phyloP scores from a whole-genome alignment of 352 stramenopile genomes.

The Globisporangium yorkense region DNA sequence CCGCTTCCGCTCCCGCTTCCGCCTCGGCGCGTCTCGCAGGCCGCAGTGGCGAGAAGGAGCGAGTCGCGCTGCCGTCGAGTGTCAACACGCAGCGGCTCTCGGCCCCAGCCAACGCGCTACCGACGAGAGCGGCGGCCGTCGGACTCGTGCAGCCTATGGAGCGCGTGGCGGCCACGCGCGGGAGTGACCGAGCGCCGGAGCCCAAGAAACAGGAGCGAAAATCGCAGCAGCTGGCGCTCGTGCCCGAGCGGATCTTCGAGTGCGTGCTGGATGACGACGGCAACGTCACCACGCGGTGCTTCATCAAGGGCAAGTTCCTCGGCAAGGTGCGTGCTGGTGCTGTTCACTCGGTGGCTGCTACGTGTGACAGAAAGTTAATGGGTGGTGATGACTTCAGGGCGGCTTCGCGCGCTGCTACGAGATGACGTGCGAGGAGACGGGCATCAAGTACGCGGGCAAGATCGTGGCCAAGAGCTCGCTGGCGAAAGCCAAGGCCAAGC shows the following conservation, averaged over 20 bases:
- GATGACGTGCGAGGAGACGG: constrained; percentile 90
- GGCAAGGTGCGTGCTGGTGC: constrained; percentile 74
- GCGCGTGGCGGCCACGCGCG: neutral
- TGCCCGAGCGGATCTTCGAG: constrained; percentile 67
- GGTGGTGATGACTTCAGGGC: constrained; percentile 30
- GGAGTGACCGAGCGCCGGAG: neutral
- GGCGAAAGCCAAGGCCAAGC: constrained; percentile 92
- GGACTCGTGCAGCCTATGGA: constrained; percentile 10
- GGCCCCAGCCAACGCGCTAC: neutral
- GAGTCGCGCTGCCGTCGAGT: constrained; percentile 5
- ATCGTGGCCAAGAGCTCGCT: constrained; percentile 97
- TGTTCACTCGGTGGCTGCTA: neutral
- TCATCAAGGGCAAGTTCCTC: constrained; percentile 91
- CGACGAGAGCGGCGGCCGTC: constrained; percentile 3
- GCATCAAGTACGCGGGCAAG: constrained; percentile 95
- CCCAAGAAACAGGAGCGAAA: constrained; percentile 6
- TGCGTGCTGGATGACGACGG: constrained; percentile 45
- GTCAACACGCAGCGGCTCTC: constrained; percentile 11
- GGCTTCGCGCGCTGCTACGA: constrained; percentile 98
- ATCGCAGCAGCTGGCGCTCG: constrained; percentile 9
- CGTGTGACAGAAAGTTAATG: too few species aligned
- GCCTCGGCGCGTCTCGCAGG: neutral
- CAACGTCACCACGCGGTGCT: constrained; percentile 61
- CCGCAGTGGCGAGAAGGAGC: neutral
- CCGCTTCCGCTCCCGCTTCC: neutral